Evolutionary conservation across 805 yeast species (phyloP).

Genomic region (Priceomyces fermenticarens): DNA sequence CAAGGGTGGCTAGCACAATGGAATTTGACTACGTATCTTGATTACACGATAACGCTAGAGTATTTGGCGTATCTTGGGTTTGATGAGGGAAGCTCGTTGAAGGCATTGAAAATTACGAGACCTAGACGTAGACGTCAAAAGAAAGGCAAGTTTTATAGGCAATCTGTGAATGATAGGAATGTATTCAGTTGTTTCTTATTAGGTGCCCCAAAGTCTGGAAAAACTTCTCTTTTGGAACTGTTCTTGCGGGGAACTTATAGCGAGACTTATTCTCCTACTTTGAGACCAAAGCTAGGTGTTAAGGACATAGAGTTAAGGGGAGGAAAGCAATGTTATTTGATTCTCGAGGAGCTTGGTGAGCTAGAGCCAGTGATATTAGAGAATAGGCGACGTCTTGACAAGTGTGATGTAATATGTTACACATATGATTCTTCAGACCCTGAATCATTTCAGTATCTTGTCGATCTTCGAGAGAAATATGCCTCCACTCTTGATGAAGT

Average conservation of each 20-base stretch:
- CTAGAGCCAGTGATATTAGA: conserved; percentile 78
- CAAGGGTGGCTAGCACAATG: conserved; percentile 99
- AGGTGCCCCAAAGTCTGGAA: conserved; percentile 87
- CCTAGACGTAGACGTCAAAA: conserved; percentile 71
- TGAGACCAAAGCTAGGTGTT: conserved; percentile 76
- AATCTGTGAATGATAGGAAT: conserved; percentile 73
- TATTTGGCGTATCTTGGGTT: conserved; percentile 90
- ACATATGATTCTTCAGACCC: conserved; percentile 96
- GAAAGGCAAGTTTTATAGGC: conserved; percentile 61
- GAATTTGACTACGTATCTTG: conserved; percentile 92
- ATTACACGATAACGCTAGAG: conserved; percentile 78
- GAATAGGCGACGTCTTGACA: conserved; percentile 63
- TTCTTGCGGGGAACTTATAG: conserved; percentile 74
- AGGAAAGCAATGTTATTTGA: conserved; percentile 91
- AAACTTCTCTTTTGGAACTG: conserved; percentile 77
- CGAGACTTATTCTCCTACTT: conserved; percentile 75
- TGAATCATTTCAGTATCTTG: conserved; percentile 81
- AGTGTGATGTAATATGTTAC: conserved; percentile 88
- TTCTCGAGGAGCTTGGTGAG: conserved; percentile 87
- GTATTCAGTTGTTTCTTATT: conserved; percentile 87
- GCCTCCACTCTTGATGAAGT: conserved; percentile 56
- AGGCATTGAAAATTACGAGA: conserved; percentile 68
- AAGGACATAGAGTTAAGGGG: conserved; percentile 92
- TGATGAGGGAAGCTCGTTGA: conserved; percentile 45
- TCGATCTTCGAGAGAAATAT: conserved; percentile 62